Evolutionary conservation across 208 protist species (phyloP).

Genomic region (Balamuthia mandrillaris): DNA sequence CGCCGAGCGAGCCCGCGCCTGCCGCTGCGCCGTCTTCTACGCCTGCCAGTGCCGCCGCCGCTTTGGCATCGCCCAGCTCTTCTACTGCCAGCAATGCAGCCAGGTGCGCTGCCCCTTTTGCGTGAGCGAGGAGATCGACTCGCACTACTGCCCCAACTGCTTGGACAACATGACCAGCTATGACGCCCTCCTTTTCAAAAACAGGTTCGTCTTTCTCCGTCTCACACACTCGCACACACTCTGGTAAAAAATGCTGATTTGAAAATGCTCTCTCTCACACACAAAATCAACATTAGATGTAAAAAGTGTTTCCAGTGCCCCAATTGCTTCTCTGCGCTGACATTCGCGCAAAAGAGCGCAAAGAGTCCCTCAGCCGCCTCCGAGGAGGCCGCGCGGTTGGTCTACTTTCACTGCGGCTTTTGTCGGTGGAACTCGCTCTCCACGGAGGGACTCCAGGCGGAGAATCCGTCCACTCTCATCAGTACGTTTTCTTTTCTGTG

Average conservation of each 20-base stretch:
- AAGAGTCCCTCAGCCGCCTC: not conserved
- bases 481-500: not conserved
- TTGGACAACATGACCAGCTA: constrained; percentile 3
- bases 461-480: not conserved
- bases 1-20: too few species aligned
- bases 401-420: constrained; percentile 9
- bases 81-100: not conserved
- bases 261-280: not conserved
- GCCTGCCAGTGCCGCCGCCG: not conserved
- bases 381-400: not conserved
- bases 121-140: not conserved
- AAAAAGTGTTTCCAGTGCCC: constrained; percentile 21
- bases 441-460: not conserved
- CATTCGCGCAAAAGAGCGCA: not conserved
- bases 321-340: not conserved
- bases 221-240: too few species aligned
- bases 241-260: not conserved
- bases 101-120: not conserved
- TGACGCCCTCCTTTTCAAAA: not conserved
- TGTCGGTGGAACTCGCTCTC: constrained; percentile 10
- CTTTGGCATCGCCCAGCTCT: not conserved
- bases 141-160: constrained; percentile 9
- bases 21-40: too few species aligned
- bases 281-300: too few species aligned
- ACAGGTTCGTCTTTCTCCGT: not conserved